Evolutionary conservation across 1,139 yeast species (phyloP).

Genomic region (Chernovozyma aurita): DNA sequence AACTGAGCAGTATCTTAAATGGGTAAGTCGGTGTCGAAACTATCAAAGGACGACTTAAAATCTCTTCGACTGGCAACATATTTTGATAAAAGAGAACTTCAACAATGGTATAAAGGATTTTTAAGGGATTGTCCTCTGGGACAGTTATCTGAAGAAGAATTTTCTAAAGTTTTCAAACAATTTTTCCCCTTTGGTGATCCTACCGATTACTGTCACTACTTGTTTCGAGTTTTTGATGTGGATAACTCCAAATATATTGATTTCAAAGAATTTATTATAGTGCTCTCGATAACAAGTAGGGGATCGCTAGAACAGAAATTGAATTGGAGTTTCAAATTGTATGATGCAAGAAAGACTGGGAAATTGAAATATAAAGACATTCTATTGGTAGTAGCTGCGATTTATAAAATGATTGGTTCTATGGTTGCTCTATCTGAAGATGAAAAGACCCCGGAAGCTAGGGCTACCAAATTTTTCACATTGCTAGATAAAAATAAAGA

Average conservation of each 20-base stretch:
- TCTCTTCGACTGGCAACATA: conserved; percentile 82
- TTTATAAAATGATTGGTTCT: conserved; percentile 92
- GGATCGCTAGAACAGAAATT: conserved; percentile 86
- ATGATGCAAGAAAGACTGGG: conserved; percentile 80
- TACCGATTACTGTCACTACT: conserved; percentile 79
- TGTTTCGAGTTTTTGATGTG: conserved; percentile 84
- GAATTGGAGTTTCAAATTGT: conserved; percentile 81
- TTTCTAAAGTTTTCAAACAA: conserved; percentile 88
- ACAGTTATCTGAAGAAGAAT: conserved; percentile 80
- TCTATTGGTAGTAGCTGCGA: conserved; percentile 73
- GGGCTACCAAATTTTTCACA: conserved; percentile 77
- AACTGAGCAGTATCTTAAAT: no score
- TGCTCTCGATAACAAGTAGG: conserved; percentile 81
- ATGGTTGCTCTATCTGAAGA: conserved; percentile 92
- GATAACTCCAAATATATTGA: conserved; percentile 81
- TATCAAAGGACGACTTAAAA: conserved; percentile 85
- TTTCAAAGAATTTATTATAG: conserved; percentile 88
- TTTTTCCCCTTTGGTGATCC: conserved; percentile 99
- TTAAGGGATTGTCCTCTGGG: conserved; percentile 92
- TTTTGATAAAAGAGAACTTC: conserved; percentile 89
- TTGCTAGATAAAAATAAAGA: conserved; percentile 68
- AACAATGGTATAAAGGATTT: conserved; percentile 98
- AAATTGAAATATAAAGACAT: conserved; percentile 71
- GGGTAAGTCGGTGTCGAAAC: conserved; percentile 95
- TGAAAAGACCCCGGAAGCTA: conserved; percentile 85